These are phyloP conservation scores for Tetrahymena malaccensis DNA, from an alignment of 73 alveolate genomes.

Conservation along the genomic window DNA sequence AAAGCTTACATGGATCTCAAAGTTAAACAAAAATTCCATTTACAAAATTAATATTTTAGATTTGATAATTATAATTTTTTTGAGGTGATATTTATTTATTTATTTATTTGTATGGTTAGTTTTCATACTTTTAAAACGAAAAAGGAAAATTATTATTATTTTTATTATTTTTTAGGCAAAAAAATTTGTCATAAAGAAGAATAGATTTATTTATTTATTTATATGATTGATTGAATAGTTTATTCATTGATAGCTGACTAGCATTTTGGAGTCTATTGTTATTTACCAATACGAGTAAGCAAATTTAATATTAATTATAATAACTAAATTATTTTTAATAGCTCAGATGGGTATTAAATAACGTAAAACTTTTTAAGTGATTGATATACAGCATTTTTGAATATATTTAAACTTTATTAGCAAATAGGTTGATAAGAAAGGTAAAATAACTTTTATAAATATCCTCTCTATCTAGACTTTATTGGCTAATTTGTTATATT, in stretches of 20 bases:
- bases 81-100: not conserved
- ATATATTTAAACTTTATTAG: not conserved
- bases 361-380: not conserved
- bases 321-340: not conserved
- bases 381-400: not conserved
- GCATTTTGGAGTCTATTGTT: not conserved
- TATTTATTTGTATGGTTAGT: not conserved
- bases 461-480: not conserved
- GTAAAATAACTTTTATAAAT: not conserved
- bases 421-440: not conserved
- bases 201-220: too few species aligned
- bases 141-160: not conserved
- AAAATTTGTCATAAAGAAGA: not conserved
- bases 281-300: not conserved
- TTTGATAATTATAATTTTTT: not conserved
- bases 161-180: not conserved
- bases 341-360: not conserved
- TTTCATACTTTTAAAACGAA: not conserved
- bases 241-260: not conserved
- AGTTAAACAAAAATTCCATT: not conserved
- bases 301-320: too few species aligned
- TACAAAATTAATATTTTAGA: not conserved
- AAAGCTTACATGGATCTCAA: not conserved
- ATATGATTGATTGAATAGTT: not conserved
- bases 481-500: not conserved